Conservation (phyloP, 441 rosid genomes). For the Sinapis alba region DNA sequence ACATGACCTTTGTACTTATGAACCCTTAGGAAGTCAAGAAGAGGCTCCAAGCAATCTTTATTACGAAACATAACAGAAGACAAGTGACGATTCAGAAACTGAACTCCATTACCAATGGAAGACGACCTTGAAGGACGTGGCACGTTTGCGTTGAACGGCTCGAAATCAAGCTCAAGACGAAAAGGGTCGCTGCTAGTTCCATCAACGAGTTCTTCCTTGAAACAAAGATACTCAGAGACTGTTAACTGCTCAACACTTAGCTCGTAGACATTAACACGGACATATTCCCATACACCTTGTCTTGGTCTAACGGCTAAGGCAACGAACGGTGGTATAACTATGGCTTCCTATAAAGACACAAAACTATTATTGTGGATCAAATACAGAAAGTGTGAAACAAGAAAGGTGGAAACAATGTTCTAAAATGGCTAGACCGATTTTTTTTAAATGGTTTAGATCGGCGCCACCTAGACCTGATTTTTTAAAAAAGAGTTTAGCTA, state of each 20-base stretch:
- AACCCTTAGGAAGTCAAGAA: conserved; percentile 78
- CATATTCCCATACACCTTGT: conserved; percentile 97
- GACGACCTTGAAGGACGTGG: conserved; percentile 92
- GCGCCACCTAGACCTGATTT: too few relatives aligned
- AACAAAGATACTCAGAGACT: conserved; percentile 80
- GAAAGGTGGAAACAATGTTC: background rate
- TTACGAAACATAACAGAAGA: conserved; percentile 92
- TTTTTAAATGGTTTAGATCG: too few relatives aligned
- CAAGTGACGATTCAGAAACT: conserved; percentile 93
- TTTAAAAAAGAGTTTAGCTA: too few relatives aligned
- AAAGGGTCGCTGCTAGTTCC: conserved; percentile 52
- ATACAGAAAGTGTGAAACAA: background rate
- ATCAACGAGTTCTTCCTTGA: conserved; percentile 91
- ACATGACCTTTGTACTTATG: conserved; percentile 87
- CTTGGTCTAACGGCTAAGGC: conserved; percentile 91
- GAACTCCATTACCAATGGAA: conserved; percentile 97
- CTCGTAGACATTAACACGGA: conserved; percentile 82
- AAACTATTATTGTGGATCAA: background rate
- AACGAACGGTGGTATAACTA: conserved; percentile 87
- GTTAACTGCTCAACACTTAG: conserved; percentile 81
- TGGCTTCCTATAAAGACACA: conserved; percentile 66
- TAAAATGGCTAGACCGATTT: too few relatives aligned
- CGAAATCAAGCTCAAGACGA: conserved; percentile 93
- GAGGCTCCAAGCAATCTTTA: conserved; percentile 89
- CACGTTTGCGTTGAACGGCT: conserved; percentile 84